A percentile compares a stretch with the other conserved stretches of the same genome.
These are phyloP conservation scores for Crithidia thermophila DNA, from an alignment of 208 protist species.

Conservation along the genomic window DNA sequence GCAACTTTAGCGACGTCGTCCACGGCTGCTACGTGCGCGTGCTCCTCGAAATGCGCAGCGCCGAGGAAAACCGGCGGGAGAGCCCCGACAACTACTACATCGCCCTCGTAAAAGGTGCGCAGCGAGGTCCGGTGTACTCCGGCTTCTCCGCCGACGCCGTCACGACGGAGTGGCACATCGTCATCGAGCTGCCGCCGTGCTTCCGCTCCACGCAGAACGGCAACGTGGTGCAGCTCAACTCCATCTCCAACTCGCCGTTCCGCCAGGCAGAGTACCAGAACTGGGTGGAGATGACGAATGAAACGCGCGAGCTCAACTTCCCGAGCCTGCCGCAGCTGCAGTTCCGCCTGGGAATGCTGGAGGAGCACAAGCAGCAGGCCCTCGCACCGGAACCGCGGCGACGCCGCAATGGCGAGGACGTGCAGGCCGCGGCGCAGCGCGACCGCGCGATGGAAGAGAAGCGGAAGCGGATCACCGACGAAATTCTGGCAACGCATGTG, in stretches of 20 bases:
- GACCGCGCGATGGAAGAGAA: conserved; percentile 48
- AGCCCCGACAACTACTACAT: conserved; percentile 90
- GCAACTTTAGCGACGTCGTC: conserved; percentile 86
- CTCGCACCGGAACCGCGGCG: conserved; percentile 51
- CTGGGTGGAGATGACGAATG: conserved; percentile 74
- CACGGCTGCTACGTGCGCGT: conserved; percentile 90
- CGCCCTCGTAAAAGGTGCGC: conserved; percentile 80
- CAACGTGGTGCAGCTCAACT: conserved; percentile 91
- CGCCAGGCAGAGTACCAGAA: conserved; percentile 82
- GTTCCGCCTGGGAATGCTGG: conserved; percentile 84
- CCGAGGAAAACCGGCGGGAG: conserved; percentile 68
- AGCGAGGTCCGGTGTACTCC: conserved; percentile 78
- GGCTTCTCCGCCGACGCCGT: conserved; percentile 86
- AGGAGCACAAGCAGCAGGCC: conserved; percentile 87
- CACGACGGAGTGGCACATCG: conserved; percentile 87
- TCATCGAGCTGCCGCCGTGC: conserved; percentile 91
- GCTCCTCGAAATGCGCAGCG: conserved; percentile 87
- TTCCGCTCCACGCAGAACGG: conserved; percentile 85
- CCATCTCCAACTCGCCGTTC: conserved; percentile 91
- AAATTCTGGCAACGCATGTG: conserved; percentile 68
- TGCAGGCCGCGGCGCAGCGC: conserved; percentile 36
- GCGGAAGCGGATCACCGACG: conserved; percentile 35
- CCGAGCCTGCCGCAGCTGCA: conserved; percentile 75
- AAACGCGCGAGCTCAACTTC: conserved; percentile 55
- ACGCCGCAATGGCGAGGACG: conserved; percentile 63